Evolutionary conservation across 2,329 filamentous ascomycete species (phyloP).

Genomic region (Aspergillus jensenii): DNA sequence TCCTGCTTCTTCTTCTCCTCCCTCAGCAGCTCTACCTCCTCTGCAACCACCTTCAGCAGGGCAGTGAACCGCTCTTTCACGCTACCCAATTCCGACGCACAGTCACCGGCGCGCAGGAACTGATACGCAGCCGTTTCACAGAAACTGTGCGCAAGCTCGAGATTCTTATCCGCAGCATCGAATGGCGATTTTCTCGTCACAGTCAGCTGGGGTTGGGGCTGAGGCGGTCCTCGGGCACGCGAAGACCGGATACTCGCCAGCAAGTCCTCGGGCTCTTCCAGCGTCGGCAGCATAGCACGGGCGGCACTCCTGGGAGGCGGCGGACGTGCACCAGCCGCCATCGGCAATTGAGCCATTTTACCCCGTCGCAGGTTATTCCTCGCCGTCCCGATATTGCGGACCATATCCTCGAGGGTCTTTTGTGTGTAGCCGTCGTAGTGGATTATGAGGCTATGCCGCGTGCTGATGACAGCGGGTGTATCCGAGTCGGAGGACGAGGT

Average conservation of each 20-base stretch:
- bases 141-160: conserved; percentile 77
- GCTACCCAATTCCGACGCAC: conserved; percentile 70
- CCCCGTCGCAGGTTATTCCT: conserved; percentile 84
- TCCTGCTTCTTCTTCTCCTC: conserved; percentile 48
- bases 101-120: conserved; percentile 84
- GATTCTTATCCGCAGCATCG: conserved; percentile 72
- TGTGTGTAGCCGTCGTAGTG: conserved; percentile 90
- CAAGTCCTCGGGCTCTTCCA: conserved; percentile 8
- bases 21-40: conserved; percentile 58
- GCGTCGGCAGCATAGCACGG: not conserved
- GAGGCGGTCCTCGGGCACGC: conserved; percentile 17
- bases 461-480: conserved; percentile 58
- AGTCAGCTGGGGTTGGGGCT: conserved; percentile 49
- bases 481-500: conserved; percentile 37
- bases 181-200: conserved; percentile 58
- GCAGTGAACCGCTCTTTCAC: conserved; percentile 66
- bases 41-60: conserved; percentile 61
- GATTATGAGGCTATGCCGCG: conserved; percentile 77
- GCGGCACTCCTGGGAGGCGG: conserved; percentile 15
- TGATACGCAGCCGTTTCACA: conserved; percentile 88
- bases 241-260: conserved; percentile 28
- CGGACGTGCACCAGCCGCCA: conserved; percentile 1
- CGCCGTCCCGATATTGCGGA: conserved; percentile 76
- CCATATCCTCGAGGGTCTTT: conserved; percentile 75
- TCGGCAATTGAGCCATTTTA: conserved; percentile 56